Base-by-base conservation (phyloP, 768 basidiomycete species). In the Cubamyces lactineus region DNA sequence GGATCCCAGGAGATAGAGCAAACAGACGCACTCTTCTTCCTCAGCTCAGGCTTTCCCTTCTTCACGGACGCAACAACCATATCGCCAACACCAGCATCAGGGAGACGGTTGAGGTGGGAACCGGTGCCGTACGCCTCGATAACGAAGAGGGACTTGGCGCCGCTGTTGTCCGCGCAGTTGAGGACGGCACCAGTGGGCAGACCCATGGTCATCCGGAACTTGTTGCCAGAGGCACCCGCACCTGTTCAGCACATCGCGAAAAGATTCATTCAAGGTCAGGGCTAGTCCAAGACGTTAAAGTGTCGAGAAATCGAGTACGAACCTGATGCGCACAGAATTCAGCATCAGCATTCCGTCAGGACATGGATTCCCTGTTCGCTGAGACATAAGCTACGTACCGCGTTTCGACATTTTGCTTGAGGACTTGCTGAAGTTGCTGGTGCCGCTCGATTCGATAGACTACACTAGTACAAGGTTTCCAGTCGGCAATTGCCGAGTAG, bases 11-110 rank as follows among this genome's bases (percentile, higher is more conserved):
- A 21, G 17, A 19, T 34, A 30, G 23, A 34, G 39, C 34, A 11
- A 39, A 24, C 9, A 21, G 49, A 83, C 94, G 72, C 75, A 96
- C 94, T 96, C 84, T 99, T 99, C 85, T 99, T 99, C 80, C 97
- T 88, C 75, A 99, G 79, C 80, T 99, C 97, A 39, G 97, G 97
- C 83, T 99, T 98, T 77, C 97, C 97, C 85, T 98, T 98, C 87
- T 99, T 98, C 73, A 99, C 97, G 55, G 91, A 94, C 61, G 93
- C 94, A 62, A 96, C 91, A 64, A 96, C 87, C 94, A 96, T 95
- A 76, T 95, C 94, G 60, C 93, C 92, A 61, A 93, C 92, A 83
- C 89, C 90, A 65, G 92, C 95, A 76, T 97, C 96, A 65, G 97
- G 97, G 64, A 98, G 84, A 79, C 97, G 86, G 86, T 98, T 98